Evolutionary conservation across 2,329 filamentous ascomycete species (phyloP).

Genomic region (Teratosphaeria gauchensis): DNA sequence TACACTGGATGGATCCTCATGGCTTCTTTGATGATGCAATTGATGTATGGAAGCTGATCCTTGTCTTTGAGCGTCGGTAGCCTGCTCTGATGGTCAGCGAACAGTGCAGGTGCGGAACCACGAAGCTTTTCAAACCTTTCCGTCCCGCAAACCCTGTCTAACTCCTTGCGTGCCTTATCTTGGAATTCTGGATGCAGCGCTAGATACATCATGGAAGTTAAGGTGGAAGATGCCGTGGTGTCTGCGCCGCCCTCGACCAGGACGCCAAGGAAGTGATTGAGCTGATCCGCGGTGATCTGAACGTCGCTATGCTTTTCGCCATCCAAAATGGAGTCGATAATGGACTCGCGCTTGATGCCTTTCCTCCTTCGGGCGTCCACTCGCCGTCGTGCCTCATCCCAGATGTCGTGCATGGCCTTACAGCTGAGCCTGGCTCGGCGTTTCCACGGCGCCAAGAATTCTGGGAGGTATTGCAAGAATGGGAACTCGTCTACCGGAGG

Average conservation of each 20-base stretch:
- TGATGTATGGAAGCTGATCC: constrained; percentile 24
- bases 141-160: constrained; percentile 22
- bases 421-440: constrained; percentile 28
- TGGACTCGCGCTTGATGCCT: constrained; percentile 14
- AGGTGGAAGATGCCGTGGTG: constrained; percentile 17
- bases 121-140: constrained; percentile 18
- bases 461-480: constrained; percentile 34
- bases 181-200: constrained; percentile 20
- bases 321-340: constrained; percentile 36
- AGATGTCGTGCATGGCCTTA: constrained; percentile 34
- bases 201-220: constrained; percentile 25
- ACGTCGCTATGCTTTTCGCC: constrained; percentile 12
- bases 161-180: constrained; percentile 22
- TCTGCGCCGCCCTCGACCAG: constrained; percentile 27
- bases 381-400: constrained; percentile 27
- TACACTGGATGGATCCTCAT: constrained; percentile 25
- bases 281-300: neutral
- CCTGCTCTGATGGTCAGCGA: too few species aligned
- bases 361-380: constrained; percentile 23
- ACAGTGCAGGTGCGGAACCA: constrained; percentile 7
- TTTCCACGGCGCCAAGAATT: too few species aligned
- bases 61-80: constrained; percentile 15
- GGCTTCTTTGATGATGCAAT: constrained; percentile 26
- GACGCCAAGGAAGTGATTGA: too few species aligned
- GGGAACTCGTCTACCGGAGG: constrained; percentile 43